Evolutionary conservation across 345 rosid species (phyloP).

Genomic region (Geranium rotundifolium): DNA sequence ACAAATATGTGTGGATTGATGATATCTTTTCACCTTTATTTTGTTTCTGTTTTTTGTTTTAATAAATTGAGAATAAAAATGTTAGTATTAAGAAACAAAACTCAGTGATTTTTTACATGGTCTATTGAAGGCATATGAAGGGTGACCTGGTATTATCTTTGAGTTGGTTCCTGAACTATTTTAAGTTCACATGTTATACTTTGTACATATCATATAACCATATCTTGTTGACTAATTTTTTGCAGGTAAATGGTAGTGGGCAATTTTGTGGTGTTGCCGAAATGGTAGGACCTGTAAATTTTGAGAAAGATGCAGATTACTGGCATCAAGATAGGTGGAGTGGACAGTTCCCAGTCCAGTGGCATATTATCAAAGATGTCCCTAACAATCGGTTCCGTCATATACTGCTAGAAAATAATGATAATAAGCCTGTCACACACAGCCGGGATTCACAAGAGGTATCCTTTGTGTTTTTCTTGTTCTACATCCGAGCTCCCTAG

Average conservation of each 20-base stretch:
- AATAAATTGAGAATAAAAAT: background rate
- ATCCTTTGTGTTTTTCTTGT: background rate
- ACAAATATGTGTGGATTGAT: background rate
- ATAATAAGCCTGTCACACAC: slow-evolving; percentile 84
- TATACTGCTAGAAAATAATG: slow-evolving; percentile 70
- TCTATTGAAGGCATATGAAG: background rate
- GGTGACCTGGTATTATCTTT: background rate
- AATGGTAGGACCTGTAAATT: slow-evolving; percentile 87
- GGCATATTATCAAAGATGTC: slow-evolving; percentile 89
- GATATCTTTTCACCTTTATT: background rate
- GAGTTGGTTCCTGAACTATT: background rate
- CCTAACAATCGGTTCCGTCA: slow-evolving; percentile 84
- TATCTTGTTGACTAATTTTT: background rate
- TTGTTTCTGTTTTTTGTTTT: background rate
- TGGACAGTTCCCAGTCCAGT: slow-evolving; percentile 81
- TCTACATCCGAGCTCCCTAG: background rate
- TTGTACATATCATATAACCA: background rate
- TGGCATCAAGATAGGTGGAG: slow-evolving; percentile 98
- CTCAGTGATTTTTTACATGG: background rate
- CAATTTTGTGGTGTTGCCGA: slow-evolving; percentile 93
- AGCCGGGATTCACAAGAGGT: slow-evolving; percentile 96
- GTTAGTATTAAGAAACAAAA: no score
- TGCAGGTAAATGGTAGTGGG: slow-evolving; percentile 91
- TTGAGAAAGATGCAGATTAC: slow-evolving; percentile 75
- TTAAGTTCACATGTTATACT: background rate